A percentile compares a stretch with the other conserved stretches of the same genome.
phyloP scores from a whole-genome alignment of 176 grass and related monocot species.

The Lolium multiflorum region DNA sequence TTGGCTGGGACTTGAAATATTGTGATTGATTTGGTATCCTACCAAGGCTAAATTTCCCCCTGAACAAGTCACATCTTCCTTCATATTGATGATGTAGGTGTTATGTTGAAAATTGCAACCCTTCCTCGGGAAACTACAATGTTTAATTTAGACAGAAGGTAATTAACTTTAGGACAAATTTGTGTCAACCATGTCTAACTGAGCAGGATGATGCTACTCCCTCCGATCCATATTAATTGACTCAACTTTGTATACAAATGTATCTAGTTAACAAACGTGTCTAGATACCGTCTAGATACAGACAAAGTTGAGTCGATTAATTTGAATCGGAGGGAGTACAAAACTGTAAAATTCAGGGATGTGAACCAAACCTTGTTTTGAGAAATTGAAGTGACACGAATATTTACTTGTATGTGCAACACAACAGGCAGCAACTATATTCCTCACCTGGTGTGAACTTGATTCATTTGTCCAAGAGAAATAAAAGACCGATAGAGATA shows the following conservation, averaged over 20 bases:
- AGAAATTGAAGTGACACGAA: too few species aligned
- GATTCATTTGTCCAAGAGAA: constrained; percentile 16
- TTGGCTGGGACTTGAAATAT: too few species aligned
- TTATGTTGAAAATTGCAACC: not conserved
- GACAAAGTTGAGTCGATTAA: too few species aligned
- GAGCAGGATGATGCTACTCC: not conserved
- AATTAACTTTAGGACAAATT: not conserved
- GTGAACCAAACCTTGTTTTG: not conserved
- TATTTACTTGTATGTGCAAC: not conserved
- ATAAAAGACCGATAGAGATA: not conserved
- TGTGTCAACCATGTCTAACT: not conserved
- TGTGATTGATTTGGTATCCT: constrained; percentile 10
- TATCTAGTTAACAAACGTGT: too few species aligned
- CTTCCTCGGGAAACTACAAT: not conserved
- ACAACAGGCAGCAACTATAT: constrained; percentile 44
- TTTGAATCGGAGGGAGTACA: too few species aligned
- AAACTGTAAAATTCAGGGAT: not conserved
- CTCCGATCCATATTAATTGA: too few species aligned
- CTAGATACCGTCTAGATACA: too few species aligned
- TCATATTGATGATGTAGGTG: not conserved
- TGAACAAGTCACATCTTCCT: not conserved
- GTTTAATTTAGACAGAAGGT: not conserved
- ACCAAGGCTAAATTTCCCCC: not conserved
- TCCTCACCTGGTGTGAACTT: constrained; percentile 31
- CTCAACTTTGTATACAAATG: too few species aligned